phyloP scores from a whole-genome alignment of 202 grass and related monocot species.

The Setaria italica region DNA sequence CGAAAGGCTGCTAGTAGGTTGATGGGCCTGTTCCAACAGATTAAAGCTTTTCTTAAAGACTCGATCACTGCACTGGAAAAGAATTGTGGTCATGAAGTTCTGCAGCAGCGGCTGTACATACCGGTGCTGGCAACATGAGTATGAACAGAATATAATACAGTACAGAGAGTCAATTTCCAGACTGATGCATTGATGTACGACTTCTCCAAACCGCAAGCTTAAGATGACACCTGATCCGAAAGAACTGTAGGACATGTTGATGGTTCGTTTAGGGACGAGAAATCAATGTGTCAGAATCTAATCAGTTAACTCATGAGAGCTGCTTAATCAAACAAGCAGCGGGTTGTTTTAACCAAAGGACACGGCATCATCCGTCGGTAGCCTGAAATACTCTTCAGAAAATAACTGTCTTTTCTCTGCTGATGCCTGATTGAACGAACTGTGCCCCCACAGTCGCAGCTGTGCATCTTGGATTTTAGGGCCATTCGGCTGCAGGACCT shows the following conservation, averaged over 20 bases:
- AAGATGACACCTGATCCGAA: constrained; percentile 17
- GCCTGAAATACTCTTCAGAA: neutral
- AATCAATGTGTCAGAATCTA: neutral
- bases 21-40: constrained; percentile 47
- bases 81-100: constrained; percentile 11
- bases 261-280: constrained; percentile 1
- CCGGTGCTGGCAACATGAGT: neutral
- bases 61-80: neutral
- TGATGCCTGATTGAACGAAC: neutral
- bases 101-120: neutral
- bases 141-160: neutral
- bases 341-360: constrained; percentile 10
- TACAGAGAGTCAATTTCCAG: neutral
- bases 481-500: neutral
- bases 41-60: constrained; percentile 52
- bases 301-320: neutral
- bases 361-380: constrained; percentile 7
- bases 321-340: neutral
- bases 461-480: constrained; percentile 39
- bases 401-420: neutral
- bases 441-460: constrained; percentile 7
- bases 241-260: neutral
- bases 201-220: constrained; percentile 4
- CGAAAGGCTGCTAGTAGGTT: constrained; percentile 16
- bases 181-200: neutral